phyloP scores from a whole-genome alignment of 2,329 filamentous ascomycete genomes.

The Fusarium sp. region DNA sequence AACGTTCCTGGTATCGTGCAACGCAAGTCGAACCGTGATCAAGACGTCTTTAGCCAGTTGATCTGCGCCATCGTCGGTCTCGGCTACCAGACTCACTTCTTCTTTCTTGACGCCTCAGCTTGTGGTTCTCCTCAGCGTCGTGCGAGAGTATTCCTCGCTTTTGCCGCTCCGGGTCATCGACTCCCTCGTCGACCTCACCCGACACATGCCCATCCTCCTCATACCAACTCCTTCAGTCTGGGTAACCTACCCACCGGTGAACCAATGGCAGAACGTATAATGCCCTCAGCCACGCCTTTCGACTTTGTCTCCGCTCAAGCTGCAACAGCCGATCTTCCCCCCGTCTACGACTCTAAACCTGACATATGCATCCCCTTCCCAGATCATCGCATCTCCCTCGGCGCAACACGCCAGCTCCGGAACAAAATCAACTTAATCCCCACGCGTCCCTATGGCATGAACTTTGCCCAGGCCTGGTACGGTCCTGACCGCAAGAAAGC shows the following conservation, averaged over 20 bases:
- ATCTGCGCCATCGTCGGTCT: conserved; percentile 76
- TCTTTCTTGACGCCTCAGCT: conserved; percentile 72
- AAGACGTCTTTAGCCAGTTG: conserved; percentile 76
- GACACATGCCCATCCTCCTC: conserved; percentile 68
- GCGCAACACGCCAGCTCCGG: conserved; percentile 52
- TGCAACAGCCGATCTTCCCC: conserved; percentile 67
- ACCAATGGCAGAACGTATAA: conserved; percentile 61
- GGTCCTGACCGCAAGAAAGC: conserved; percentile 40
- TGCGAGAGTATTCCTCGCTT: conserved; percentile 72
- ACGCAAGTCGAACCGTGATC: conserved; percentile 53
- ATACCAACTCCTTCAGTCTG: conserved; percentile 50
- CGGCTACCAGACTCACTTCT: conserved; percentile 76
- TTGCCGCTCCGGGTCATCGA: conserved; percentile 70
- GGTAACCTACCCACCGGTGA: conserved; percentile 68
- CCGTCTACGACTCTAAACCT: conserved; percentile 66
- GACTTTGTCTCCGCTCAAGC: conserved; percentile 60
- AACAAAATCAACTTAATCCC: conserved; percentile 66
- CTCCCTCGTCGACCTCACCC: conserved; percentile 64
- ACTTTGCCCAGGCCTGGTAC: conserved; percentile 57
- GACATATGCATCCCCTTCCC: conserved; percentile 70
- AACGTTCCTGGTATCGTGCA: conserved; percentile 75
- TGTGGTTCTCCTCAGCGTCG: conserved; percentile 72
- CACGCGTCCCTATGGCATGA: conserved; percentile 62
- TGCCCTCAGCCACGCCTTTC: conserved; percentile 63
- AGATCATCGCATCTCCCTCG: conserved; percentile 67